Evolutionary conservation across 1,284 basidiomycete species (phyloP), one percentile per base, ranked within the genome.

Genomic region (Irpex sp.): DNA sequence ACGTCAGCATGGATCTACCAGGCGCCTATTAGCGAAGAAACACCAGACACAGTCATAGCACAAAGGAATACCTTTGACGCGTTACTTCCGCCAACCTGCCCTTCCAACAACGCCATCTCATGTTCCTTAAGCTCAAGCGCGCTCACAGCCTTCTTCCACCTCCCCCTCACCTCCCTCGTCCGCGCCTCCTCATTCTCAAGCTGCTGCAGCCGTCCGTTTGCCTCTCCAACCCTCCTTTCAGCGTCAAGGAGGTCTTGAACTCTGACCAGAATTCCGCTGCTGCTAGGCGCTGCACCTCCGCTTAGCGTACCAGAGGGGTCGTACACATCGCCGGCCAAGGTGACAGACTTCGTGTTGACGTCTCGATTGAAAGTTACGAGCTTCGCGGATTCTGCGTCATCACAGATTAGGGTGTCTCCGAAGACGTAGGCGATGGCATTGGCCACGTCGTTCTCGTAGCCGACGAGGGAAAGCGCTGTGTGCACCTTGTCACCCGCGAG

Each of bases 341-440:
- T 99, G 59, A 99, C 95, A 9, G 93, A 95, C 63, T 90, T 90
- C 65, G 92, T 86, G 13, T 83, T 79, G 15, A 91, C 83, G 31
- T 88, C 83, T 5, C 76, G 79, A 26, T 82, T 76, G 78, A 98
- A 99, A 0, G 97, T 98, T 49, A 98, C 93, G 0, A 81, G 79
- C 72, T 96, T 94, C 6, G 97, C 97, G 0, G 95, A 86, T 35
- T 90, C 88, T 3, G 95, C 88, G 72, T 97, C 95, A 53, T 90
- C 88, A 74, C 96, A 98, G 71, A 99, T 88, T 65, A 99, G 83
- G 1, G 94, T 95, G 72, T 94, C 91, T 61, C 94, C 93, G 74
- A 99, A 99, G 7, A 98, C 96, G 74, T 90, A 98, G 43, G 90
- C 83, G 88, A 99, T 96, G 7, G 97, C 97, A 39, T 86, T 88